Base-by-base conservation (phyloP, 345 rosid species). In the Rubroshorea leprosula region DNA sequence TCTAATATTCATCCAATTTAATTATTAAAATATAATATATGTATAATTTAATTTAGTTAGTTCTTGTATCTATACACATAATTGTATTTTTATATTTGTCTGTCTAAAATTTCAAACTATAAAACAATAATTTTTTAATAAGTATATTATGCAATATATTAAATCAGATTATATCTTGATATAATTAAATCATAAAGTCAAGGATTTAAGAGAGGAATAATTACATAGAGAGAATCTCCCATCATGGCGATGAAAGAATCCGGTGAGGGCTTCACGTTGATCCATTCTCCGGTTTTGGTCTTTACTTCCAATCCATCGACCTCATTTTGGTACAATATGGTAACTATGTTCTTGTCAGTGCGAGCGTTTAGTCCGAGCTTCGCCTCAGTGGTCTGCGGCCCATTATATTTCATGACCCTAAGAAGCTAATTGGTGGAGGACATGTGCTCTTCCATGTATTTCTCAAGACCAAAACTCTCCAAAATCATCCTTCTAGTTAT, bases 251-350 rank as follows among this genome's bases (percentile, higher is more conserved):
- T 66, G 63, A 79, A 84, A 54, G 83, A 76, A 23, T 74, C 76
- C 14, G 77, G 67, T 9, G 87, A 64, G 55, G 91, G 82, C 52
- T 78, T 76, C 31, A 74, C 51, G 20, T 68, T 60, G 63, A 79
- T 73, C 90, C 90, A 84, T 6, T 68, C 64, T 0, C 83, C 83
- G 19, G 68, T 72, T 68, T 79, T 84, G 20, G 74, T 66, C 52
- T 74, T 72, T 1, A 84, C 63, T 23, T 76, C 76, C 1, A 81
- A 66, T 6, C 90, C 87, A 0, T 77, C 83, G 9, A 84, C 85
- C 51, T 84, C 73, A 62, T 84, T 84, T 50, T 81, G 90, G 55
- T 70, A 64, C 60, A 84, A 73, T 46, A 84, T 77, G 27, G 90
- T 84, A 23, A 84, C 74, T 0, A 84, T 61, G 71, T 79, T 84